phyloP scores from a whole-genome alignment of 192 early-diverging fungal species.

The Coemansia sp. region DNA sequence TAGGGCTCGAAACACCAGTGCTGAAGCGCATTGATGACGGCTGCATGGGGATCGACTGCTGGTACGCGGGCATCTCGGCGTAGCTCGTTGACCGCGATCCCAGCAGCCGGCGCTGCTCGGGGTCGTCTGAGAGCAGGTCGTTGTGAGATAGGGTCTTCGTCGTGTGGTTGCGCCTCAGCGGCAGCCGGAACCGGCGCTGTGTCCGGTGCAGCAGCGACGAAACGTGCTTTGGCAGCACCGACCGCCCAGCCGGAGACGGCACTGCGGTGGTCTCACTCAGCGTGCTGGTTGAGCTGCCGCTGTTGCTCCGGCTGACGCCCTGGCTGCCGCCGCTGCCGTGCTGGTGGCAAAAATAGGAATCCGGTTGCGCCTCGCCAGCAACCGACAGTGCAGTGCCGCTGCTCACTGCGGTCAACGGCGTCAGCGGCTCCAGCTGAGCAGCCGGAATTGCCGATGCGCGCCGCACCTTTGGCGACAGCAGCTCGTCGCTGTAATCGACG shows the following conservation, averaged over 20 bases:
- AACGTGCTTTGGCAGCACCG: background rate
- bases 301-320: conserved; percentile 5
- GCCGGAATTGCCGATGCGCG: conserved; percentile 1
- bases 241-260: background rate
- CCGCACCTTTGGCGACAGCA: background rate
- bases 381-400: background rate
- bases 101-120: conserved; percentile 1
- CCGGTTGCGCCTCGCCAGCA: conserved; percentile 1
- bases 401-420: background rate
- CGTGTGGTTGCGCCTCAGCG: conserved; percentile 24
- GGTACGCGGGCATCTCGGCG: background rate
- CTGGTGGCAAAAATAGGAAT: background rate
- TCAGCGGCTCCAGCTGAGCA: background rate
- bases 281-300: conserved; percentile 22
- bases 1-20: background rate
- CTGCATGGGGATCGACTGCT: background rate
- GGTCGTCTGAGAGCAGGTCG: conserved; percentile 12
- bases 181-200: background rate
- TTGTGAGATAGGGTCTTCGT: conserved; percentile 42
- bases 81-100: conserved; percentile 17
- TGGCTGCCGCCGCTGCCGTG: background rate
- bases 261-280: background rate
- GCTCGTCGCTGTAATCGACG: background rate
- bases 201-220: background rate
- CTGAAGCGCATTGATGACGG: background rate